phyloP scores from a whole-genome alignment of 2,329 filamentous ascomycete genomes.

The Trichoderma breve region DNA sequence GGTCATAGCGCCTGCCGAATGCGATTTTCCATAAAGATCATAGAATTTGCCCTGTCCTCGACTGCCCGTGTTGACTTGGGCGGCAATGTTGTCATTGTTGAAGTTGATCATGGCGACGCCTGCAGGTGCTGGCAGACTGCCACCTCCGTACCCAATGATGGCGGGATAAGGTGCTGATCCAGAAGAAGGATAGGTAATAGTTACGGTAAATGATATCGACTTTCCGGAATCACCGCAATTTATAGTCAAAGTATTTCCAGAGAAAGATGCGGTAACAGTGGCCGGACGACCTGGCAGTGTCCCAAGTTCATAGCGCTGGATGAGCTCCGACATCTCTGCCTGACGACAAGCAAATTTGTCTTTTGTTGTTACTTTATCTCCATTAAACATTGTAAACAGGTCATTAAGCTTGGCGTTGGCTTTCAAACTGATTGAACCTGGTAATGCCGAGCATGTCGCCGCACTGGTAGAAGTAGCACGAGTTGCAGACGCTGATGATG shows the following conservation, averaged over 20 bases:
- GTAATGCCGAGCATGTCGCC: background rate
- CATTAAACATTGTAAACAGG: conserved; percentile 2
- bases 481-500: background rate
- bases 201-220: background rate
- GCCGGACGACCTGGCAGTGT: background rate
- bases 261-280: background rate
- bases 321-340: background rate
- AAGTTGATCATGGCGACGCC: conserved; percentile 13
- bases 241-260: conserved; percentile 3
- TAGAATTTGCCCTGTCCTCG: conserved; percentile 12
- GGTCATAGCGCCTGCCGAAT: conserved; percentile 1
- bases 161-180: conserved; percentile 5
- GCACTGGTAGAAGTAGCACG: background rate
- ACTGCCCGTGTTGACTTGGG: conserved; percentile 2
- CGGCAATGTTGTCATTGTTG: conserved; percentile 9
- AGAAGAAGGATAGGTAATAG: conserved; percentile 3
- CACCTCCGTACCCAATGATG: conserved; percentile 4
- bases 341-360: background rate
- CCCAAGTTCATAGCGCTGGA: conserved; percentile 11
- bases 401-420: conserved; percentile 1
- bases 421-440: background rate
- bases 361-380: conserved; percentile 3
- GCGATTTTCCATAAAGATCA: background rate
- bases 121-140: background rate
- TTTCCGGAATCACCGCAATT: conserved; percentile 5